Conservation (phyloP, 2,329 filamentous ascomycete species). For the Podosphaera aphanis region DNA sequence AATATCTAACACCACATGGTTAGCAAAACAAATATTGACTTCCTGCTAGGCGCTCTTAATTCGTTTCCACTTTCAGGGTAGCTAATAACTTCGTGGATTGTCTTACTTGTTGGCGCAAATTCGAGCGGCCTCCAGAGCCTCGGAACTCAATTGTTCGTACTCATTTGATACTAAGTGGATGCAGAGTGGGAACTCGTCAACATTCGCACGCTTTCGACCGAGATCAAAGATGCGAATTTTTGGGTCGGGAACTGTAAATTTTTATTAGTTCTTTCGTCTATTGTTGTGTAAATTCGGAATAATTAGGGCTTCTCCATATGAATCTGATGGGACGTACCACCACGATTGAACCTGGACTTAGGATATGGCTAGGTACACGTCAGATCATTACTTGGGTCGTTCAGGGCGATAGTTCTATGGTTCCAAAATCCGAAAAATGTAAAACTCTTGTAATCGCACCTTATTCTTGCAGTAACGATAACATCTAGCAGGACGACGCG, state of each 20-base stretch:
- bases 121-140: slow-evolving; percentile 97
- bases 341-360: slow-evolving; percentile 99
- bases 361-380: slow-evolving; percentile 53
- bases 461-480: slow-evolving; percentile 99
- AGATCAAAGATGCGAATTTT: slow-evolving; percentile 95
- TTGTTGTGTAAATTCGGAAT: background rate
- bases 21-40: background rate
- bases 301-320: too few relatives aligned
- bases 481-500: slow-evolving; percentile 96
- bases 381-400: slow-evolving; percentile 2
- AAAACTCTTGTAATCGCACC: slow-evolving; percentile 31
- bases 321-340: slow-evolving; percentile 41
- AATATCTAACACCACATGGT: slow-evolving; percentile 20
- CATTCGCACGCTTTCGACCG: slow-evolving; percentile 91
- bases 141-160: slow-evolving; percentile 98
- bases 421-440: background rate
- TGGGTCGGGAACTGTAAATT: slow-evolving; percentile 15
- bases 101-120: slow-evolving; percentile 97
- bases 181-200: slow-evolving; percentile 98
- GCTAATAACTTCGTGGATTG: background rate
- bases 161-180: slow-evolving; percentile 99
- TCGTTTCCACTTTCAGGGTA: background rate
- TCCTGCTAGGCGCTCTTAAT: background rate
- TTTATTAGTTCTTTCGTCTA: background rate
- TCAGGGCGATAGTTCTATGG: background rate